Conservation (phyloP, 768 basidiomycete genomes). For the Termitomyces sp. region DNA sequence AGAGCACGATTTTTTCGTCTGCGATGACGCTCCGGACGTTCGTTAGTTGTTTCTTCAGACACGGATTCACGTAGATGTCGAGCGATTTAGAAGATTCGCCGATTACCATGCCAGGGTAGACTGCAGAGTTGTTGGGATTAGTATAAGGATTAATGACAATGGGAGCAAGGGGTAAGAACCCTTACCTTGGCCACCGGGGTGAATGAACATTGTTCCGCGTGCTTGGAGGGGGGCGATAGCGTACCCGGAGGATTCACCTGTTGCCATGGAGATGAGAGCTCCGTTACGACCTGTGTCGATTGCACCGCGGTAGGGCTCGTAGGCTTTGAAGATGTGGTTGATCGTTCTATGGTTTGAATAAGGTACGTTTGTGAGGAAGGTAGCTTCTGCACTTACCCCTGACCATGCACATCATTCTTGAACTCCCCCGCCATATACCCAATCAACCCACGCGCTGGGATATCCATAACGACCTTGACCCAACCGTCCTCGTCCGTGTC, state of each 20-base stretch:
- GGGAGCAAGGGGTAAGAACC: background rate
- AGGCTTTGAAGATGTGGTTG: conserved; percentile 47
- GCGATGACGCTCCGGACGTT: conserved; percentile 43
- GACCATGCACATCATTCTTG: conserved; percentile 44
- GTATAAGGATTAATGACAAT: background rate
- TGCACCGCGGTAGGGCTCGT: conserved; percentile 35
- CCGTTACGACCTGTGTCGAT: conserved; percentile 45
- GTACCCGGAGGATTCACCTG: conserved; percentile 40
- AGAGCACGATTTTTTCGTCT: conserved; percentile 44
- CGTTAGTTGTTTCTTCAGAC: conserved; percentile 43
- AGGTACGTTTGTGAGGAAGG: background rate
- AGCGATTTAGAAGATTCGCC: conserved; percentile 41
- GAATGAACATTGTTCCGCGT: conserved; percentile 39
- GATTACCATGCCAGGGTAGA: conserved; percentile 48
- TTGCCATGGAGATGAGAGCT: conserved; percentile 40
- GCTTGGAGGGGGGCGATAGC: conserved; percentile 45
- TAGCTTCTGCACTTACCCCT: conserved; percentile 27
- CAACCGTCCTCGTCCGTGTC: conserved; percentile 41
- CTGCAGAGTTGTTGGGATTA: conserved; percentile 14
- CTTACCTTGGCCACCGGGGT: conserved; percentile 35
- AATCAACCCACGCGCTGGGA: conserved; percentile 42
- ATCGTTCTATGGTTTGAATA: conserved; percentile 27
- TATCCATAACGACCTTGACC: conserved; percentile 41
- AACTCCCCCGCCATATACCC: conserved; percentile 50
- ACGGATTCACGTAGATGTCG: conserved; percentile 43